Evolutionary conservation across 1,284 basidiomycete genomes (phyloP).

Genomic region (Ustilago curta): DNA sequence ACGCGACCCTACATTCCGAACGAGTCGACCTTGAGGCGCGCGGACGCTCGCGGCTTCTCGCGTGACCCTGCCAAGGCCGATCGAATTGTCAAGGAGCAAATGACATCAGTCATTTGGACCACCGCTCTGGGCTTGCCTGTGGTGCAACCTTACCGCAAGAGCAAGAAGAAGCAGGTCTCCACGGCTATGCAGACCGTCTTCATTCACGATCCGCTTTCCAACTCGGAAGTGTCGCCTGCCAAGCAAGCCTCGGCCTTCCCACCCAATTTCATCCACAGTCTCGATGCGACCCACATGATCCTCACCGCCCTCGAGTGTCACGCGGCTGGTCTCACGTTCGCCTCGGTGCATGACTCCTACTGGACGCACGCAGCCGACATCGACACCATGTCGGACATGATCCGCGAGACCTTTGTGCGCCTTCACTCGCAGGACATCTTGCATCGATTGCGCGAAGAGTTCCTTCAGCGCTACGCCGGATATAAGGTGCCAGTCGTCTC

Average conservation of each 20-base stretch:
- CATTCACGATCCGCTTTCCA: slow-evolving; percentile 86
- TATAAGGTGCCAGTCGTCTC: slow-evolving; percentile 58
- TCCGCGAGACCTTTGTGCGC: slow-evolving; percentile 92
- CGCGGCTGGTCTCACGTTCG: slow-evolving; percentile 76
- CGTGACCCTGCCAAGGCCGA: slow-evolving; percentile 48
- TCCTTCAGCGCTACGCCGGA: slow-evolving; percentile 61
- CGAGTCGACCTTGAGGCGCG: slow-evolving; percentile 20
- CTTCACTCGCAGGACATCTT: slow-evolving; percentile 90
- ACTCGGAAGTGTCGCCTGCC: slow-evolving; percentile 81
- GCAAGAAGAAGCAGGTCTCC: slow-evolving; percentile 77
- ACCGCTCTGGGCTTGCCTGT: slow-evolving; percentile 93
- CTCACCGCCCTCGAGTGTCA: slow-evolving; percentile 87
- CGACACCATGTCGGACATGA: slow-evolving; percentile 87
- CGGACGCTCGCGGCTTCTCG: slow-evolving; percentile 35
- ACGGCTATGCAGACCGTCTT: slow-evolving; percentile 91
- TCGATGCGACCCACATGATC: slow-evolving; percentile 99
- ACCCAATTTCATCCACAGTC: slow-evolving; percentile 96
- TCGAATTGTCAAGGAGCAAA: slow-evolving; percentile 77
- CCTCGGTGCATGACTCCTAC: slow-evolving; percentile 98
- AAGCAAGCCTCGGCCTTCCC: slow-evolving; percentile 98
- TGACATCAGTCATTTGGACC: slow-evolving; percentile 97
- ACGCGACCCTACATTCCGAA: slow-evolving; percentile 46
- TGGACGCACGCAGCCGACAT: slow-evolving; percentile 95
- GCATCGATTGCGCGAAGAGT: slow-evolving; percentile 71
- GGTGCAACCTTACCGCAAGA: slow-evolving; percentile 94